Base-by-base conservation (phyloP, 2,329 filamentous ascomycete genomes). In the Clonostachys chloroleuca region DNA sequence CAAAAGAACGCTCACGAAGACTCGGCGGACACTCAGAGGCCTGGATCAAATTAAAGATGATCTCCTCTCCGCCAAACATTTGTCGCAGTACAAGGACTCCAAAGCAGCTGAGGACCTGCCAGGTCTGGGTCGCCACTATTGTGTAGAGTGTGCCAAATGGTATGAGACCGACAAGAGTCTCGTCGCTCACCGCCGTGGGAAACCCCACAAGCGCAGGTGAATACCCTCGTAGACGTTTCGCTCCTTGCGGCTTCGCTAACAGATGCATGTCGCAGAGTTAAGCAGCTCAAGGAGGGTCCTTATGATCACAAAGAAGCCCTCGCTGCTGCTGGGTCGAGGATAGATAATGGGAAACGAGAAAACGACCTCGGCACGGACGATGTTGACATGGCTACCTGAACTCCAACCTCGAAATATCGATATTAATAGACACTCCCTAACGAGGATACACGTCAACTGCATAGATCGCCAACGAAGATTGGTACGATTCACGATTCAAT, bases 91-190 rank as follows among this genome's bases (percentile, higher is more conserved):
- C 75, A 87, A 91, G 63, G 79, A 83, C 44, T 81, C 84, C 40
- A 95, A 96, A 62, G 82, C 86, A 6, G 71, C 80, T 18, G 92
- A 97, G 63, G 94, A 97, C 59, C 77, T 96, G 35, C 94, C 94
- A 4, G 92, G 84, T 0, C 75, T 96, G 43, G 94, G 94, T 24
- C 78, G 83, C 57, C 85, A 85, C 64, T 97, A 96, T 68, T 99
- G 94, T 67, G 76, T 87, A 14, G 88, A 96, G 68, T 99, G 94
- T 67, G 87, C 94, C 52, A 97, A 95, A 72, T 97, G 89, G 86
- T 97, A 95, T 65, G 92, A 97, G 66, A 87, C 84, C 44, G 87
- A 94, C 55, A 67, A 79, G 57, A 95, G 89, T 57, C 73, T 95
- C 49, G 74, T 78, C 35, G 76, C 81, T 30, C 94, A 99, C 69